Percentiles rank a stretch among this genome's conserved stretches.
These are phyloP conservation scores for Phialophora macrospora DNA, from an alignment of 2,329 filamentous ascomycete species.

Conservation along the genomic window DNA sequence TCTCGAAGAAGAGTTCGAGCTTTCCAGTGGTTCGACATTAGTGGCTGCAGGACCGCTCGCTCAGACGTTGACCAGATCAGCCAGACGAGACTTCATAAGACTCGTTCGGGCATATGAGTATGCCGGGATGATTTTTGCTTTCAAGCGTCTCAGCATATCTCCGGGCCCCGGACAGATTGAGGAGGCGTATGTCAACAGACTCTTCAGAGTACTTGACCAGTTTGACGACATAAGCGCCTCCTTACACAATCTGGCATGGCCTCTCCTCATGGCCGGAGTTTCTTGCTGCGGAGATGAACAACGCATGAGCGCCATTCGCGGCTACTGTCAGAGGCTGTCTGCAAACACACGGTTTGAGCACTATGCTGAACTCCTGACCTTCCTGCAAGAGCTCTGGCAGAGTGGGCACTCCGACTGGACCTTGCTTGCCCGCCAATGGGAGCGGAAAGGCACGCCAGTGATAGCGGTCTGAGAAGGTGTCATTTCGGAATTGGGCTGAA, in stretches of 20 bases:
- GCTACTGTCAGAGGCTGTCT: not conserved
- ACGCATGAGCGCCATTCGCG: not conserved
- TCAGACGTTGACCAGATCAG: not conserved
- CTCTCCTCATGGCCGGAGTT: conserved; percentile 14
- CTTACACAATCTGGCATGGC: conserved; percentile 15
- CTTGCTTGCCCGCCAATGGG: conserved; percentile 13
- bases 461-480: not conserved
- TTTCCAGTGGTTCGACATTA: not conserved
- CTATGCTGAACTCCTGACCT: conserved; percentile 2
- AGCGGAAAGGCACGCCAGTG: conserved; percentile 3
- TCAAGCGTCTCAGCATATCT: not conserved
- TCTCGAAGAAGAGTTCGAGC: not conserved
- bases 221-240: conserved; percentile 12
- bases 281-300: conserved; percentile 8
- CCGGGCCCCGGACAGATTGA: no score
- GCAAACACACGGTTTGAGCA: conserved; percentile 10
- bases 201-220: conserved; percentile 13
- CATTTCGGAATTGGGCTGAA: not conserved
- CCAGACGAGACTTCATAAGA: not conserved
- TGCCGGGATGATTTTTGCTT: not conserved
- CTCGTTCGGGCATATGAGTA: not conserved
- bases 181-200: not conserved
- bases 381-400: conserved; percentile 17
- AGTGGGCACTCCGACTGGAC: conserved; percentile 10
- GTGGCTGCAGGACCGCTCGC: not conserved